A percentile compares a stretch with the other conserved stretches of the same genome.
phyloP scores from a whole-genome alignment of 176 grass and related monocot species.

The Oryza punctata region DNA sequence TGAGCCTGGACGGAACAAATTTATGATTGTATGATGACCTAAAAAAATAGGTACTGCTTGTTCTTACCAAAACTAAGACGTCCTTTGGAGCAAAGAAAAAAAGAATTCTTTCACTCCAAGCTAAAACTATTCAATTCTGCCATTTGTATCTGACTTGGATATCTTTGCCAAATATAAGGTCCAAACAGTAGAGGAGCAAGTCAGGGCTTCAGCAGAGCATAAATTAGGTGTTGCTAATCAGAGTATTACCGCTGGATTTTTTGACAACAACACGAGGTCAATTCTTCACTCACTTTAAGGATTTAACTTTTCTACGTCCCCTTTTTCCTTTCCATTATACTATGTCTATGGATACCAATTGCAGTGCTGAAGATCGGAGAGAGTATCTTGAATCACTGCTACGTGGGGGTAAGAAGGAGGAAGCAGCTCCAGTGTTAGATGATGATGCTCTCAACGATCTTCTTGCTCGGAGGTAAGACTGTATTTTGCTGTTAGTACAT shows the following conservation, averaged over 20 bases:
- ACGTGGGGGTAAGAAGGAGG: conserved; percentile 97
- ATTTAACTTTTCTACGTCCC: not conserved
- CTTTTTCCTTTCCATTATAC: conserved; percentile 18
- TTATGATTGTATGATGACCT: conserved; percentile 3
- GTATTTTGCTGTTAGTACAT: conserved; percentile 16
- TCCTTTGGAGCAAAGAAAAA: not conserved
- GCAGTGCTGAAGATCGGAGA: conserved; percentile 95
- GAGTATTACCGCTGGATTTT: conserved; percentile 99
- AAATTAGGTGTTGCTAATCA: conserved; percentile 99
- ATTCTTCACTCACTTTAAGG: conserved; percentile 13
- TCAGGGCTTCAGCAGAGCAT: conserved; percentile 98
- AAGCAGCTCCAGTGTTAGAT: conserved; percentile 82
- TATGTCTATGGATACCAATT: conserved; percentile 23
- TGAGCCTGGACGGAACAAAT: not conserved
- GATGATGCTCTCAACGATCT: conserved; percentile 96
- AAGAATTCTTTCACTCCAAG: not conserved
- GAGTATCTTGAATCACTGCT: conserved; percentile 97
- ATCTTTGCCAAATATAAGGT: conserved; percentile 61
- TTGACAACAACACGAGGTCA: conserved; percentile 99
- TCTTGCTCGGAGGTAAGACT: conserved; percentile 79
- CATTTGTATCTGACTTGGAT: conserved; percentile 32
- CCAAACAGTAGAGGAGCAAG: conserved; percentile 92
- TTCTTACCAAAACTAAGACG: conserved; percentile 9
- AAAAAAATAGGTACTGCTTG: conserved; percentile 25
- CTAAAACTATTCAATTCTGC: not conserved